Percentiles rank a stretch among this genome's conserved stretches.
phyloP scores from a whole-genome alignment of 1,284 basidiomycete genomes.

The Ganoderma lingzhi region DNA sequence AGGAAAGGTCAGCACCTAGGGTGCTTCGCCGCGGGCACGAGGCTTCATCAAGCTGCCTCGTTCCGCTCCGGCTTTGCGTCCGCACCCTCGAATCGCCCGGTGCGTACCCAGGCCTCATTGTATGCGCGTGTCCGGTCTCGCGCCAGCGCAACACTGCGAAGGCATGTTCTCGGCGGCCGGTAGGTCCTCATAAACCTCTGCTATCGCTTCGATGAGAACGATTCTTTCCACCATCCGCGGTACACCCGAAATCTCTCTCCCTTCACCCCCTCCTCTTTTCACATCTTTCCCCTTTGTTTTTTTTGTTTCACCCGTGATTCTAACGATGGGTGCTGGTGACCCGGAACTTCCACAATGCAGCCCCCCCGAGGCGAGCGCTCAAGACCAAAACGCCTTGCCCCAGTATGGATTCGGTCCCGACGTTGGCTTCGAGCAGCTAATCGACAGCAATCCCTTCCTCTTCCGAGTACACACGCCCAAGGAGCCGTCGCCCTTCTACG shows the following conservation, averaged over 20 bases:
- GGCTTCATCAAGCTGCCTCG: conserved; percentile 27
- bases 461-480: conserved; percentile 82
- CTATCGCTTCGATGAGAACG: conserved; percentile 28
- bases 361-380: conserved; percentile 23
- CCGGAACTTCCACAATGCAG: conserved; percentile 25
- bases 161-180: conserved; percentile 24
- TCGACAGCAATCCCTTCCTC: conserved; percentile 72
- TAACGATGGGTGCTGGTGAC: conserved; percentile 30
- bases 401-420: conserved; percentile 76
- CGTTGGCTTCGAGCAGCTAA: conserved; percentile 65
- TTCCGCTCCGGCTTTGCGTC: conserved; percentile 18
- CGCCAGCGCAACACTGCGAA: conserved; percentile 29
- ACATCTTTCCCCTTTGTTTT: conserved; percentile 10
- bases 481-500: conserved; percentile 57
- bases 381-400: conserved; percentile 52
- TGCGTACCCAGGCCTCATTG: conserved; percentile 33
- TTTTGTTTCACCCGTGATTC: conserved; percentile 10
- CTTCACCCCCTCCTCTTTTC: conserved; percentile 9
- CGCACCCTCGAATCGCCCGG: conserved; percentile 26
- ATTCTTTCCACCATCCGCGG: conserved; percentile 32
- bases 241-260: conserved; percentile 14
- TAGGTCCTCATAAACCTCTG: conserved; percentile 24
- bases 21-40: conserved; percentile 21
- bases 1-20: conserved; percentile 2
- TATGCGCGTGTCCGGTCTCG: conserved; percentile 26